Conservation (phyloP, 805 yeast species). For the Ogataea haglerorum region DNA sequence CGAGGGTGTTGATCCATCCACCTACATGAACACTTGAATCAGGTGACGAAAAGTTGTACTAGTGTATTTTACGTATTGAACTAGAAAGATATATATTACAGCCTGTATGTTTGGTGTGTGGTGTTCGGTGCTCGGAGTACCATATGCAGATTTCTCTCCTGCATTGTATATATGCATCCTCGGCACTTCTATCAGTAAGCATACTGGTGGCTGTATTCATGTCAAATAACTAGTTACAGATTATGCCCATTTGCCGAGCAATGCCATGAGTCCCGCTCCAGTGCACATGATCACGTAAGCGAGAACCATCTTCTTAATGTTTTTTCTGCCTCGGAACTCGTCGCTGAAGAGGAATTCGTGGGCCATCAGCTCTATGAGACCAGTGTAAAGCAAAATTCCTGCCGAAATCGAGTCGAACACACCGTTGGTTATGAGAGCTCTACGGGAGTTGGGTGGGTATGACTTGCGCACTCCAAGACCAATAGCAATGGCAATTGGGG, state of each 20-base stretch:
- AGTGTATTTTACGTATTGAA: slow-evolving; percentile 8
- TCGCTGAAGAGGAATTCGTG: slow-evolving; percentile 64
- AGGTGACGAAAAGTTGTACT: slow-evolving; percentile 6
- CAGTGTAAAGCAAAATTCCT: slow-evolving; percentile 75
- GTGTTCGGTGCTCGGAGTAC: too few relatives aligned
- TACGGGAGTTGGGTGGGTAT: slow-evolving; percentile 56
- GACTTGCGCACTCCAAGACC: slow-evolving; percentile 72
- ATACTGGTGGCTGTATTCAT: too few relatives aligned
- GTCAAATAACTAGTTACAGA: too few relatives aligned
- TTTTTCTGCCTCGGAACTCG: slow-evolving; percentile 59
- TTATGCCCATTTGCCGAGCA: slow-evolving; percentile 72
- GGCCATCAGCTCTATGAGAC: slow-evolving; percentile 76
- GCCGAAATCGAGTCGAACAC: slow-evolving; percentile 72
- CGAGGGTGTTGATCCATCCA: slow-evolving; percentile 96
- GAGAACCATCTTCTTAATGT: slow-evolving; percentile 46
- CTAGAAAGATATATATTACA: not conserved
- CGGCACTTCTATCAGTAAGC: too few relatives aligned
- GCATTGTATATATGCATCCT: too few relatives aligned
- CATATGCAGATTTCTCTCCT: too few relatives aligned
- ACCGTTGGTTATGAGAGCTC: slow-evolving; percentile 64
- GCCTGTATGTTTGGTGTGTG: too few relatives aligned
- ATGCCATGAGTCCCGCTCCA: slow-evolving; percentile 78
- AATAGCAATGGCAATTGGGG: slow-evolving; percentile 74
- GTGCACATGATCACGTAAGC: slow-evolving; percentile 53
- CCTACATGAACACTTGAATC: slow-evolving; percentile 88